Base-by-base conservation (phyloP, 768 basidiomycete species). In the Rhodotorula kratochvilovae region DNA sequence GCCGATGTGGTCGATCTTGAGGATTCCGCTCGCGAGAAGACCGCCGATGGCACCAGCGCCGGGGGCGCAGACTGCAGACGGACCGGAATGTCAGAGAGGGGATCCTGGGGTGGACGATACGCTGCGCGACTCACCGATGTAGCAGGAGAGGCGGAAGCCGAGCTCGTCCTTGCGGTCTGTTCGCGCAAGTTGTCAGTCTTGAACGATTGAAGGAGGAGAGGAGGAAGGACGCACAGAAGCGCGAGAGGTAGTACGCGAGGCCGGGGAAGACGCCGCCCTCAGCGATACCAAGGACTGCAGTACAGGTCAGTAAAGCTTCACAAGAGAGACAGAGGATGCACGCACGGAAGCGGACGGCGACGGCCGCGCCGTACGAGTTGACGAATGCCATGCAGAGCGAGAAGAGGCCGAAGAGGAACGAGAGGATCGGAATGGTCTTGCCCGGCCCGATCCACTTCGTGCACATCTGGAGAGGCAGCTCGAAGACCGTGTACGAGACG, bases 21-120 rank as follows among this genome's bases (percentile, higher is more conserved):
- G 54, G 19, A 77, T 63, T 0, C 74, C 78, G 0, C 68, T 71
- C 2, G 78, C 78, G 27, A 79, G 67, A 4, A 79, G 64, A 16
- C 77, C 76, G 21, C 77, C 76, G 46, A 77, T 62, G 0, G 76
- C 77, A 2, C 77, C 77, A 2, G 77, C 73, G 5, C 71, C 61
- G 1, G 77, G 78, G 0, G 78, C 72, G 43, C 69, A 67, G 35
- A 78, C 76, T 39, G 39, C 13, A 13, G 39, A 57, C 11, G 31
- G 29, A 33, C 6, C 51, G n/a, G 13, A 51, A 12, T 5, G 57
- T 39, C 57, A 17, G 51, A 8, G 27, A 17, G 6, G 29, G 42
- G n/a, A n/a, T 3, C 8, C n/a, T n/a, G n/a, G 23, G 23, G 36
- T 21, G n/a, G 17, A 33, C 23, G 8, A 36, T 4, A 36, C 13